Evolutionary conservation across 805 yeast species (phyloP), one percentile per base, ranked within the genome.

Genomic region (Metschnikowia proteae): DNA sequence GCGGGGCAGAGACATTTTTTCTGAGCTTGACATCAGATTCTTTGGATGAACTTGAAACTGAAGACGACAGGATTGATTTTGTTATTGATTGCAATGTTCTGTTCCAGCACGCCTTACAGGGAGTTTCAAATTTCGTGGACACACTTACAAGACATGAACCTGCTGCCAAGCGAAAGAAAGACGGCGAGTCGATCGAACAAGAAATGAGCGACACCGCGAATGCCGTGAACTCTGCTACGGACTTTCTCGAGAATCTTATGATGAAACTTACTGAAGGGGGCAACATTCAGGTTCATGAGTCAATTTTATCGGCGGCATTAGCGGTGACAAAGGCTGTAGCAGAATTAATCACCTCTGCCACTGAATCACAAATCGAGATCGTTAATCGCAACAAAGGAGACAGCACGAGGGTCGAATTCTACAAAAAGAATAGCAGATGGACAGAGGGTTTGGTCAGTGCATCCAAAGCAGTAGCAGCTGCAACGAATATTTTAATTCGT

Each of bases 381-480:
- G 92, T 84, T 5, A 77, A 81, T 48, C 79, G 78, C 50, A 88
- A 88, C 38, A 75, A 77, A 50, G 92, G 92, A 3, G 65, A 81
- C 0, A 81, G 77, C 41, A 74, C 88, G 1, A 74, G 81, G 49
- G 80, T 89, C 10, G 86, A 86, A 39, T 89, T 84, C 64, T 90
- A 90, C 68, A 86, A 84, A 64, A 88, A 88, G 67, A 86, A 89
- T 64, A 89, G 83, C 65, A 78, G 92, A 59, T 89, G 97, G 97
- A 88, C 96, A 0, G 96, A 90, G 67, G 97, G 97, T 23, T 80
- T 89, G 49, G 83, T 89, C 29, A 86, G 95, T 51, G 96, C 96
- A 13, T 88, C 96, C 1, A 84, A 85, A 58, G 83, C 92, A 1
- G 94, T 89, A 35, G 96, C 95, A 1, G 80, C 80, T 2, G 81